Percentiles rank a stretch among this genome's conserved stretches.
These are phyloP conservation scores for Helicostylum pulchrum DNA, from an alignment of 192 early-diverging fungal genomes.

Conservation along the genomic window DNA sequence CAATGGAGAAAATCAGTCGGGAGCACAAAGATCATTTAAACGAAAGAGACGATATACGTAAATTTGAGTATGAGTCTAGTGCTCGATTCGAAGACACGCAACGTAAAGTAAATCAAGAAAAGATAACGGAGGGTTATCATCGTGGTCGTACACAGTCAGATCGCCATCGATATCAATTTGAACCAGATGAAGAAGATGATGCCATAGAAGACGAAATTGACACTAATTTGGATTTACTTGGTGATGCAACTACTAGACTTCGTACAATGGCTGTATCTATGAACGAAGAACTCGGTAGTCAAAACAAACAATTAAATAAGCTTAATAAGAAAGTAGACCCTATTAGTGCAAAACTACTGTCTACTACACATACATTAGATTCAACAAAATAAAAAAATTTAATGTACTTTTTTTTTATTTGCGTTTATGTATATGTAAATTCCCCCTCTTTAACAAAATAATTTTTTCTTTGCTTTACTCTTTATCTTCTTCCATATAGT, in stretches of 20 bases:
- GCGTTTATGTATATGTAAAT: background rate
- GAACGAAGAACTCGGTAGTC: conserved; percentile 56
- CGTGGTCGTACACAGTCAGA: conserved; percentile 39
- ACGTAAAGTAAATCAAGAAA: conserved; percentile 30
- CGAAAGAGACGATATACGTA: conserved; percentile 49
- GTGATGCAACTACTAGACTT: conserved; percentile 47
- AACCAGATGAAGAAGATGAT: conserved; percentile 66
- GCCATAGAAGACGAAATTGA: conserved; percentile 67
- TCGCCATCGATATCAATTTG: conserved; percentile 61
- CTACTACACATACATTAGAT: conserved; percentile 28
- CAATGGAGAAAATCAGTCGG: conserved; percentile 48
- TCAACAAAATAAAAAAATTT: conserved; percentile 18
- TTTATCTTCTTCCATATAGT: conserved; percentile 69
- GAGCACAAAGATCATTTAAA: conserved; percentile 47
- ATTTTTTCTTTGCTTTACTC: conserved; percentile 16
- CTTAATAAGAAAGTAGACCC: conserved; percentile 51
- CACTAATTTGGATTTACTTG: conserved; percentile 57
- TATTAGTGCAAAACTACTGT: conserved; percentile 26
- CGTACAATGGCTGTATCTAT: conserved; percentile 59
- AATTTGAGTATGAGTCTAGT: conserved; percentile 51
- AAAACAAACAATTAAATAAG: conserved; percentile 54
- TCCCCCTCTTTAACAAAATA: background rate
- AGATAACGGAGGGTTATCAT: conserved; percentile 37
- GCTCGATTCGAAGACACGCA: conserved; percentile 50
- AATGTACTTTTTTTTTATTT: too few species aligned